These are phyloP conservation scores for Trichosporon asahii DNA, from an alignment of 1,284 basidiomycete species.

Conservation along the genomic window DNA sequence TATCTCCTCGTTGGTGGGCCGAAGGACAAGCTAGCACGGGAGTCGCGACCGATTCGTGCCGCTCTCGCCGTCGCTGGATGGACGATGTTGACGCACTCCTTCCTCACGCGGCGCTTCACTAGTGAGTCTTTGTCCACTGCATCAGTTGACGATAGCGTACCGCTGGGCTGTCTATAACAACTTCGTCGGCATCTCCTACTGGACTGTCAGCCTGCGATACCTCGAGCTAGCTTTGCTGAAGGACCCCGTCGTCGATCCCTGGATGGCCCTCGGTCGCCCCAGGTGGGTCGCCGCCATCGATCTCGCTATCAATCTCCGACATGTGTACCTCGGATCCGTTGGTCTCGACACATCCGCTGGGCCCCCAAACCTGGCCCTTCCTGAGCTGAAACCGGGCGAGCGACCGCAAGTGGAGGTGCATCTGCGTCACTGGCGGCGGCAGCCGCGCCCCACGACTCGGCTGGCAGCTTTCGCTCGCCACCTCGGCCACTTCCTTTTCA, in stretches of 20 bases:
- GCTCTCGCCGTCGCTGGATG: not conserved
- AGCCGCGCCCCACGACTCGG: conserved; percentile 23
- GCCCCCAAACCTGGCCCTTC: not conserved
- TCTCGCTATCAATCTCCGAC: conserved; percentile 33
- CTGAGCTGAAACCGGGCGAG: not conserved
- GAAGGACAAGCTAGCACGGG: not conserved
- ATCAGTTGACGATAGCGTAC: not conserved
- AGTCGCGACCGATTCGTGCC: not conserved
- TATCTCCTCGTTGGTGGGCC: not conserved
- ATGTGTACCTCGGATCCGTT: conserved; percentile 34
- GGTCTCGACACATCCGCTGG: conserved; percentile 22
- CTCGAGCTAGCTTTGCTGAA: conserved; percentile 33
- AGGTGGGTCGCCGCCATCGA: conserved; percentile 31
- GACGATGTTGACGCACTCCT: not conserved
- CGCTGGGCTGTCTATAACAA: conserved; percentile 24
- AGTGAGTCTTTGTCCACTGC: not conserved
- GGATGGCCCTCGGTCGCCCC: conserved; percentile 22
- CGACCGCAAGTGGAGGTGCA: conserved; percentile 21
- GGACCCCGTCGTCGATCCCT: conserved; percentile 36
- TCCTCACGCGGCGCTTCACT: not conserved
- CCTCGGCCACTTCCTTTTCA: conserved; percentile 20
- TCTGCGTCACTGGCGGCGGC: conserved; percentile 18
- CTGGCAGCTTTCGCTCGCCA: conserved; percentile 30
- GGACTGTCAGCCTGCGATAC: conserved; percentile 33
- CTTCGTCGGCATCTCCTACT: conserved; percentile 26